Base-by-base conservation (phyloP, 148 eudicot species). In the Fagopyrum homotropicum region DNA sequence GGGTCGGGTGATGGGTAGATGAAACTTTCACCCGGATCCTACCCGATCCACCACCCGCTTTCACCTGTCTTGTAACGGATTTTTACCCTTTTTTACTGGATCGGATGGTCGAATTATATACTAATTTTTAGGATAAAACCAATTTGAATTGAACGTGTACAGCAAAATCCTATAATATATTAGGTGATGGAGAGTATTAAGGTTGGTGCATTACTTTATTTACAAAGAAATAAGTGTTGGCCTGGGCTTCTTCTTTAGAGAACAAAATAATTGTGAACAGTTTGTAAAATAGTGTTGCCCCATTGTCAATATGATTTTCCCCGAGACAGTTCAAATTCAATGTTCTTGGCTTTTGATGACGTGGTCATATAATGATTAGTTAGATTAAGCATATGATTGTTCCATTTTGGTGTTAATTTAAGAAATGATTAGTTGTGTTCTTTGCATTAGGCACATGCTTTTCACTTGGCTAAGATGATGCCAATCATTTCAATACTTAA, bases 361-460 rank as follows among this genome's bases (percentile, higher is more conserved):
- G 43, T 61, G 44, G 43, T 43, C 15, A 22, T 55, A 6, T n/a
- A 55, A 55, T 55, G n/a, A 55, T 60, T 35, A 35, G 2, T 35
- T 35, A 35, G 3, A 29, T 66, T 66, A 66, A 15, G 71, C 46
- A 66, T 66, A 66, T 66, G 71, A 66, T 40, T 66, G 9, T 14
- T n/a, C 5, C 35, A 14, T 12, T 66, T 66, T 40, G 46, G 16
- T 66, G 71, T 15, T 66, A 15, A 66, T 35, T 1, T 35, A 46
- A 66, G 19, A 66, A 66, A 66, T 66, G 71, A 66, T 66, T 66
- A 66, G 9, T 66, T 15, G 68, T 61, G 29, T 29, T n/a, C 68
- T 61, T 35, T 29, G 63, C 30, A 57, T 61, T 61, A 29, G 46
- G 14, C 66, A 66, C 71, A 66, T 66, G 70, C 46, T 66, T 66